Base-by-base conservation (phyloP, 208 protist genomes). In the Trypanosoma caninum region DNA sequence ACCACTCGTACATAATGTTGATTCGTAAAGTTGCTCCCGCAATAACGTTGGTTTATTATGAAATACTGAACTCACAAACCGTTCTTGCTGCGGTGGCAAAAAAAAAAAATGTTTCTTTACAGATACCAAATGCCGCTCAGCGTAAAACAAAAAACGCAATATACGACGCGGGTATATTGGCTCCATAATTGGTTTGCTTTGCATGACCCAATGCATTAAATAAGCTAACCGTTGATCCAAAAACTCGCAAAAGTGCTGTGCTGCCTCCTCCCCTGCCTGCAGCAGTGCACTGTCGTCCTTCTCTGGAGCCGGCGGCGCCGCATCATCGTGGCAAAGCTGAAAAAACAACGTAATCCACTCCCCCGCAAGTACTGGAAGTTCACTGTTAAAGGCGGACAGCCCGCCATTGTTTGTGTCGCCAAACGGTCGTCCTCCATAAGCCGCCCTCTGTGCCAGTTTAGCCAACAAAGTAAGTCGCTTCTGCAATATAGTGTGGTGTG, bases 401-500 rank as follows among this genome's bases (percentile, higher is more conserved):
- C 20, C 65, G 1, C 44, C 40, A 31, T 73, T 63, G 41, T 66
- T 46, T 25, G 31, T 22, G 18, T 53, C 62, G 37, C 75, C 63
- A 57, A 76, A 81, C 18, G 67, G 58, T 13, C 69, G 48, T 9
- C 69, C 78, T 9, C 69, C 78, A 65, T 76, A 69, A 14, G 78
- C 74, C 11, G 74, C 68, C 31, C 69, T 74, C 51, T 78, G 69
- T 46, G 63, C 38, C 10, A 81, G 9, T 28, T 65, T 69, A 3
- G 70, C 62, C 34, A 81, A 31, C 48, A 64, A 28, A 6, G 25
- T 71, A 40, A 57, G 71, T 23, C 74, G 73, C 25, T 64, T 62
- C 8, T 70, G 69, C 38, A 64, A 52, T 10, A 69, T 51, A 13
- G 51, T 55, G 34, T 55, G 61, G n/a, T 61, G 59, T 23, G 48